These are phyloP conservation scores for Phytophthora sojae DNA, from an alignment of 352 stramenopile genomes.

Conservation along the genomic window DNA sequence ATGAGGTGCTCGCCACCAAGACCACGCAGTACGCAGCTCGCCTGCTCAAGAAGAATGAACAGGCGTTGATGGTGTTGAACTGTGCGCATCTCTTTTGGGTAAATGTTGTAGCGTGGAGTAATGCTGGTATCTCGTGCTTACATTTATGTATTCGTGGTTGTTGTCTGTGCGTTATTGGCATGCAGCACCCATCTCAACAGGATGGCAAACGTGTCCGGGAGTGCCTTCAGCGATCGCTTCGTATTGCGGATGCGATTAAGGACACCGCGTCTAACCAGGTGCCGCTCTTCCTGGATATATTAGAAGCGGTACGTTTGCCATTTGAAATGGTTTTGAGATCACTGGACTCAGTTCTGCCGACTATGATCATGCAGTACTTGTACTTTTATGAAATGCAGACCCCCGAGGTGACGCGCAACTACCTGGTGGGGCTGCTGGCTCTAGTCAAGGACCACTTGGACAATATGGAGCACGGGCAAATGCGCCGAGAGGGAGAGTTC, in stretches of 20 bases:
- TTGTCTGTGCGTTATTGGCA: neutral
- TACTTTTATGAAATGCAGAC: conserved; percentile 95
- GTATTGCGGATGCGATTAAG: conserved; percentile 93
- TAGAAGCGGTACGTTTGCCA: conserved; percentile 80
- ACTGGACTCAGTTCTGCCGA: too few relatives aligned
- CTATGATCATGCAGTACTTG: conserved; percentile 64
- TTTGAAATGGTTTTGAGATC: too few relatives aligned
- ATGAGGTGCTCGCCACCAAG: conserved; percentile 97
- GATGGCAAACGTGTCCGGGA: conserved; percentile 96
- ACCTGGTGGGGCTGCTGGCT: conserved; percentile 80
- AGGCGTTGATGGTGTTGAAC: conserved; percentile 95
- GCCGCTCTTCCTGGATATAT: conserved; percentile 96
- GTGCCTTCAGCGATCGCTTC: conserved; percentile 96
- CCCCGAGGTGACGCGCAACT: conserved; percentile 73
- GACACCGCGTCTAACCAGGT: conserved; percentile 86
- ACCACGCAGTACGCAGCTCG: conserved; percentile 96
- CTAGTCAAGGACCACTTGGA: conserved; percentile 95
- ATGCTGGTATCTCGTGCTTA: neutral
- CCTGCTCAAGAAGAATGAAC: conserved; percentile 96
- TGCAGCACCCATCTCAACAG: conserved; percentile 75
- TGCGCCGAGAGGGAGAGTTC: conserved; percentile 77
- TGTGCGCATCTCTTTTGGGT: conserved; percentile 97
- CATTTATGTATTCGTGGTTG: conserved; percentile 8
- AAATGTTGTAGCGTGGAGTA: conserved; percentile 22
- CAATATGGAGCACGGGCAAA: conserved; percentile 84